These are phyloP conservation scores for Cornus florida DNA, from an alignment of 148 eudicot genomes.

Conservation along the genomic window DNA sequence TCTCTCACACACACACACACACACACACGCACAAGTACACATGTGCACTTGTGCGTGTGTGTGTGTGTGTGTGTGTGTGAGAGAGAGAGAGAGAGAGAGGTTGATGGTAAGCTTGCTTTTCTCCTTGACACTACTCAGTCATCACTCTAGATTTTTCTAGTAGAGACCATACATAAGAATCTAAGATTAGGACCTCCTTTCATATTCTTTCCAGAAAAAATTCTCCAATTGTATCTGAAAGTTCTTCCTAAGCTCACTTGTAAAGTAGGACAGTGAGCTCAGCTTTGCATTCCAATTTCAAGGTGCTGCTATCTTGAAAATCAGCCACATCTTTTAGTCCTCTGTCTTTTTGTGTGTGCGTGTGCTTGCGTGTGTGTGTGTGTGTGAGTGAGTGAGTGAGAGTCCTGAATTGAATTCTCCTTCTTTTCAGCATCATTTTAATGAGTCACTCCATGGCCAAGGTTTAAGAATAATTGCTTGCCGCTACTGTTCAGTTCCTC, in stretches of 20 bases:
- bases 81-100: not conserved
- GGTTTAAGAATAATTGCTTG: not conserved
- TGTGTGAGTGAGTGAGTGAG: not conserved
- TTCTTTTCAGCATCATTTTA: not conserved
- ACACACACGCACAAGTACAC: not conserved
- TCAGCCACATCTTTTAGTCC: not conserved
- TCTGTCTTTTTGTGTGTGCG: not conserved
- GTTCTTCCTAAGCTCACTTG: not conserved
- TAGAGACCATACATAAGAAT: not conserved
- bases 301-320: not conserved
- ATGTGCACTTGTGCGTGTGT: not conserved
- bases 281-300: not conserved
- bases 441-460: not conserved
- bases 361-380: too few species aligned
- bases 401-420: not conserved
- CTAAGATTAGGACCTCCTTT: not conserved
- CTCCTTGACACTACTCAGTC: not conserved
- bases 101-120: conserved; percentile 7
- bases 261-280: not conserved
- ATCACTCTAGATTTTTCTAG: not conserved
- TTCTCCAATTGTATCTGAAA: too few species aligned
- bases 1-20: not conserved
- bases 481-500: too few species aligned
- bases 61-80: not conserved
- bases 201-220: not conserved